phyloP scores from a whole-genome alignment of 129 eudicot genomes.

The Solidago caesia region DNA sequence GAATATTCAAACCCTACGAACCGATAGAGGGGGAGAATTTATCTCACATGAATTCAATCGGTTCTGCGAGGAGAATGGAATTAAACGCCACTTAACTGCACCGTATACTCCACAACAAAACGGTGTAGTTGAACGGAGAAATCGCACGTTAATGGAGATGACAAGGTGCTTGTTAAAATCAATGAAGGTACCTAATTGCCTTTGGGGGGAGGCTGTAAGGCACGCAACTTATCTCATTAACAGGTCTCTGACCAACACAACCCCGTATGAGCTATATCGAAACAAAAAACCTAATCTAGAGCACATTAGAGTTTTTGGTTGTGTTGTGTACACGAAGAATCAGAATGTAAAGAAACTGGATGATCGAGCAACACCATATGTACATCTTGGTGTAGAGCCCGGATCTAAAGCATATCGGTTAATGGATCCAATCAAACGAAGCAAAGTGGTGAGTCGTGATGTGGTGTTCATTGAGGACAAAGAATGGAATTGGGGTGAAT shows the following conservation, averaged over 20 bases:
- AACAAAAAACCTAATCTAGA: background rate
- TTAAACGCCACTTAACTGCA: too few relatives aligned
- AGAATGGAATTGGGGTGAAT: background rate
- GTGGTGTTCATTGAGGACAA: background rate
- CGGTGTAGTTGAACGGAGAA: background rate
- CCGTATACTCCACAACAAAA: slow-evolving; percentile 3
- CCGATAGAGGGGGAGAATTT: background rate
- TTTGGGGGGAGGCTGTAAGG: background rate
- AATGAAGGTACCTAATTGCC: background rate
- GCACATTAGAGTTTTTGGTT: background rate
- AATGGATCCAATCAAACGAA: background rate
- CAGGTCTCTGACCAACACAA: background rate
- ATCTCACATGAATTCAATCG: too few relatives aligned
- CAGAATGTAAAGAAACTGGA: background rate
- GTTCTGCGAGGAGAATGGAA: too few relatives aligned
- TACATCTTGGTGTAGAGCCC: background rate
- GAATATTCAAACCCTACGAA: background rate
- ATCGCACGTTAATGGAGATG: background rate
- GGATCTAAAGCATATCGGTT: background rate
- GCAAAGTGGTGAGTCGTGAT: background rate
- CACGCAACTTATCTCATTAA: background rate
- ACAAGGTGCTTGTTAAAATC: background rate
- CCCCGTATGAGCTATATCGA: background rate
- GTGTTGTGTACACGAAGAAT: background rate
- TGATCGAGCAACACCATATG: background rate